Conservation (phyloP, 257 asterid species). For the Solanum neorickii region DNA sequence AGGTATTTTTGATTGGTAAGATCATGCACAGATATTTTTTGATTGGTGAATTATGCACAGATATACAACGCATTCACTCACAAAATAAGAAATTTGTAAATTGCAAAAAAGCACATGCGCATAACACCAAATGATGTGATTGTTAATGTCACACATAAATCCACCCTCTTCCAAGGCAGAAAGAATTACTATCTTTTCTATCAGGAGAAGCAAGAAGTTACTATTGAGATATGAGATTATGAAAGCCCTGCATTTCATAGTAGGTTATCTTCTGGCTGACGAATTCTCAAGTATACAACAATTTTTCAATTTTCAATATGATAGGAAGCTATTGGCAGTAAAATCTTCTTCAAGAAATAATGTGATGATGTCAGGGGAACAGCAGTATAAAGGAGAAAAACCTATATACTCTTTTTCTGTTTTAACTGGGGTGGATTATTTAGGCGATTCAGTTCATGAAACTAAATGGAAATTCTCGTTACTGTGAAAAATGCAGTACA, state of each 20-base stretch:
- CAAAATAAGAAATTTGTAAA: not conserved
- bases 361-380: not conserved
- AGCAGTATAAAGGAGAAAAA: not conserved
- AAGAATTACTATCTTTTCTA: not conserved
- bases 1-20: not conserved
- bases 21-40: not conserved
- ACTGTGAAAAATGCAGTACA: not conserved
- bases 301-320: not conserved
- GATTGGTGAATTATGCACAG: not conserved
- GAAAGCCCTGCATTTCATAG: not conserved
- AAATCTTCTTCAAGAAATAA: not conserved
- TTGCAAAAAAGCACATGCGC: not conserved
- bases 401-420: not conserved
- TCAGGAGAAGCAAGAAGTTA: not conserved
- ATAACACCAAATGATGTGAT: not conserved
- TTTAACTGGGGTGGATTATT: not conserved
- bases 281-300: not conserved
- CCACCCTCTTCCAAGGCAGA: not conserved
- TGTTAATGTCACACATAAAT: not conserved
- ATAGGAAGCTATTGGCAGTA: not conserved
- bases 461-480: not conserved
- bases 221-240: not conserved
- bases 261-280: not conserved
- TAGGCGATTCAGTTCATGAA: not conserved
- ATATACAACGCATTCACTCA: not conserved